Conservation (phyloP, 495 filamentous ascomycete species). For the Penicillium psychrofluorescens region DNA sequence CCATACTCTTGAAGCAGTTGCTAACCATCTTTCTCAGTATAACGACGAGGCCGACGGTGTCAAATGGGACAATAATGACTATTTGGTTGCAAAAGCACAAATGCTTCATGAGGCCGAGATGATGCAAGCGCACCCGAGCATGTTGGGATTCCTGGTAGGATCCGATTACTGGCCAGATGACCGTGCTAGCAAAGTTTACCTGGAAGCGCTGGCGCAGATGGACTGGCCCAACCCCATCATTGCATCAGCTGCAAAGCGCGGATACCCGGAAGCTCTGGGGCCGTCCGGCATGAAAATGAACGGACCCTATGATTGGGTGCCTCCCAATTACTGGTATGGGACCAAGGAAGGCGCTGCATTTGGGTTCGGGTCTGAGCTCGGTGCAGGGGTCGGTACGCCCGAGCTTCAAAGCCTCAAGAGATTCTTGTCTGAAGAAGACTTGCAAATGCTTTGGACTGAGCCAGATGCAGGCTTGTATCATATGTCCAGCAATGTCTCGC, state of each 20-base stretch:
- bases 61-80: constrained; percentile 47
- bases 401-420: constrained; percentile 44
- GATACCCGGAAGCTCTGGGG: constrained; percentile 42
- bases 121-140: constrained; percentile 50
- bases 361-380: constrained; percentile 56
- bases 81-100: constrained; percentile 41
- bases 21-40: constrained; percentile 21
- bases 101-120: constrained; percentile 55
- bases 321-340: constrained; percentile 58
- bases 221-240: constrained; percentile 54
- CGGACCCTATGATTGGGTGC: constrained; percentile 62
- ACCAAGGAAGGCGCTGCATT: constrained; percentile 47
- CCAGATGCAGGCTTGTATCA: constrained; percentile 50
- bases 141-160: constrained; percentile 51
- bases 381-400: constrained; percentile 56
- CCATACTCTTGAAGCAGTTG: background rate
- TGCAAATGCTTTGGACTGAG: constrained; percentile 47
- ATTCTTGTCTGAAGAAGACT: constrained; percentile 45
- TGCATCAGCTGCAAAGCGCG: constrained; percentile 48
- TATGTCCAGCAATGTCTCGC: constrained; percentile 47
- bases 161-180: constrained; percentile 60
- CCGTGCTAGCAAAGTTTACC: constrained; percentile 43
- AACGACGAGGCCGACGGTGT: constrained; percentile 44
- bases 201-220: constrained; percentile 36
- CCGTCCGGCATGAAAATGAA: constrained; percentile 60